Evolutionary conservation across 2,329 filamentous ascomycete species (phyloP).

Genomic region (Lithohypha guttulata): DNA sequence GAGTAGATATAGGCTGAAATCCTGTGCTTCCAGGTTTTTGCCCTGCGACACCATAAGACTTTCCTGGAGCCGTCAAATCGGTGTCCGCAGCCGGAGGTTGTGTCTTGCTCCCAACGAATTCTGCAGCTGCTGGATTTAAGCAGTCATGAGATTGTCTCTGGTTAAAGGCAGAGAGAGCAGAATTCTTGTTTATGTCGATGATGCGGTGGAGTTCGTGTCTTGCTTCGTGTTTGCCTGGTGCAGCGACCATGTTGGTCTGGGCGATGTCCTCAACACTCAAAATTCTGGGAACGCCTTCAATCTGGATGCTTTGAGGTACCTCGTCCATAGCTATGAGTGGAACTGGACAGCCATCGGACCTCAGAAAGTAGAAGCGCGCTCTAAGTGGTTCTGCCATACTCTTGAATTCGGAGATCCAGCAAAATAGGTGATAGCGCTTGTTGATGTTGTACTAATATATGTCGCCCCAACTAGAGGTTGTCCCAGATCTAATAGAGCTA

Average conservation of each 20-base stretch:
- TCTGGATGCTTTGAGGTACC: slow-evolving; percentile 28
- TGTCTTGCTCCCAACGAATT: neutral
- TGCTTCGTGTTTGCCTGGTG: slow-evolving; percentile 24
- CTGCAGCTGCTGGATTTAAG: neutral
- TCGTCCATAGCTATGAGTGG: slow-evolving; percentile 38
- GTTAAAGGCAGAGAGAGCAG: neutral
- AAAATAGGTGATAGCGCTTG: neutral
- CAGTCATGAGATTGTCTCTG: neutral
- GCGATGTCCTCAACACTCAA: slow-evolving; percentile 30
- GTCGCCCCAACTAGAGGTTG: too few relatives aligned
- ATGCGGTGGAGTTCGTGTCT: slow-evolving; percentile 29
- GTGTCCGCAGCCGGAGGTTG: neutral
- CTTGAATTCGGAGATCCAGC: neutral
- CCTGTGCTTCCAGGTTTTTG: slow-evolving; percentile 2
- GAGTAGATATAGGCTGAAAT: neutral
- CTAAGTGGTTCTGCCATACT: slow-evolving; percentile 24
- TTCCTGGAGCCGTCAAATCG: neutral
- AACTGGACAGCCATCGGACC: slow-evolving; percentile 31
- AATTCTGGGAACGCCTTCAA: slow-evolving; percentile 29
- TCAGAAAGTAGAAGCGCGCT: slow-evolving; percentile 34
- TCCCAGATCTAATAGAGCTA: too few relatives aligned
- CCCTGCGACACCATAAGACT: slow-evolving; percentile 7
- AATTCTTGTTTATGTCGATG: slow-evolving; percentile 9
- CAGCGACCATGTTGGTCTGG: slow-evolving; percentile 31
- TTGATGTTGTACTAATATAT: neutral